Conservation (phyloP, 2,329 filamentous ascomycete species). For the Ceratocystis albifundus region DNA sequence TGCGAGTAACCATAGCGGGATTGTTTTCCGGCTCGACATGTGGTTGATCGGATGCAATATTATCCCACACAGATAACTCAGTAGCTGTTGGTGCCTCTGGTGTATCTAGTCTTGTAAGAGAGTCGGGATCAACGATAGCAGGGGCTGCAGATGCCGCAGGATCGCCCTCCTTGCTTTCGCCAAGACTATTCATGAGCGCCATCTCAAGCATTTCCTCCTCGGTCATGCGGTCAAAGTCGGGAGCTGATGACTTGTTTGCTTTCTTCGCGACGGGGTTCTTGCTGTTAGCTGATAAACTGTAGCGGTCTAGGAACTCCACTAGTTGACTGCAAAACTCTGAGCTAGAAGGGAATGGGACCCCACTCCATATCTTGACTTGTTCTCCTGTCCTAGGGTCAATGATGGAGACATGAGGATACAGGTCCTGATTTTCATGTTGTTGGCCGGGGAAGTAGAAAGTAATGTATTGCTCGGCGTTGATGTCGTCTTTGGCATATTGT, state of each 20-base stretch:
- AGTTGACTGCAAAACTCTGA: slow-evolving; percentile 81
- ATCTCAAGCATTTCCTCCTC: slow-evolving; percentile 96
- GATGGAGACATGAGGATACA: slow-evolving; percentile 92
- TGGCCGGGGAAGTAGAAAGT: slow-evolving; percentile 74
- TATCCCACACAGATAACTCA: slow-evolving; percentile 44
- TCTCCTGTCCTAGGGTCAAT: slow-evolving; percentile 92
- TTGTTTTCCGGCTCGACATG: slow-evolving; percentile 68
- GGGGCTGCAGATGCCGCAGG: slow-evolving; percentile 27
- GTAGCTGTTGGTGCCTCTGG: slow-evolving; percentile 33
- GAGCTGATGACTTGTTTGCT: slow-evolving; percentile 34
- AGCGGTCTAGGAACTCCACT: slow-evolving; percentile 92
- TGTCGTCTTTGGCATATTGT: slow-evolving; percentile 82
- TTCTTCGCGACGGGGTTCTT: slow-evolving; percentile 85
- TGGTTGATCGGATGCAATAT: slow-evolving; percentile 58
- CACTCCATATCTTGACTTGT: slow-evolving; percentile 93
- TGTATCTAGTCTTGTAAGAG: slow-evolving; percentile 56
- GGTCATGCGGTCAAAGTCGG: slow-evolving; percentile 74
- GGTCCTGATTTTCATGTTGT: slow-evolving; percentile 66
- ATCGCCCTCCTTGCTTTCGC: slow-evolving; percentile 34
- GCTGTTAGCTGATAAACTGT: slow-evolving; percentile 74
- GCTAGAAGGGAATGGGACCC: slow-evolving; percentile 62
- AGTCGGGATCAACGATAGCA: slow-evolving; percentile 66
- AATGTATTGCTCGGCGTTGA: slow-evolving; percentile 65
- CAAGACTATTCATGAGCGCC: slow-evolving; percentile 77
- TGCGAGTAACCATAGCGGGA: slow-evolving; percentile 64